Conservation (phyloP, 768 basidiomycete genomes). For the Phylloporus sp. region DNA sequence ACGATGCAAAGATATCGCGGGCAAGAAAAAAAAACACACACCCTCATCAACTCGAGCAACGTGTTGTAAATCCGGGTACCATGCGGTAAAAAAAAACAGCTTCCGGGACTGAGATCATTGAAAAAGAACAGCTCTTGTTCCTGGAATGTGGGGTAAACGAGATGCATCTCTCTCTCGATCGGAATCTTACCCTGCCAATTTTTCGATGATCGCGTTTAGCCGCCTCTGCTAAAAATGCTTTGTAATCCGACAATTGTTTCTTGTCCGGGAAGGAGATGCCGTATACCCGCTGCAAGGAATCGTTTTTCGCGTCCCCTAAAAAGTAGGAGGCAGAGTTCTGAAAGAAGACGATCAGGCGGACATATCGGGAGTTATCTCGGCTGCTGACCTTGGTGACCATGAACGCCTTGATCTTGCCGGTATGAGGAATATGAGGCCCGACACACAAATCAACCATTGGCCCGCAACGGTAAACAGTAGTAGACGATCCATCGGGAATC, state of each 20-base stretch:
- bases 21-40: constrained; percentile 38
- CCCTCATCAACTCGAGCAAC: constrained; percentile 85
- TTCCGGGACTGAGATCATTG: constrained; percentile 93
- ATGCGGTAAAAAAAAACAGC: constrained; percentile 95
- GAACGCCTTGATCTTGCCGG: constrained; percentile 95
- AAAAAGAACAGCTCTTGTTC: constrained; percentile 99
- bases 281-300: constrained; percentile 93
- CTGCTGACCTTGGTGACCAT: constrained; percentile 85
- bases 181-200: constrained; percentile 72
- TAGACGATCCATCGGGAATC: constrained; percentile 92
- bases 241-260: constrained; percentile 92
- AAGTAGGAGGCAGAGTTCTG: constrained; percentile 98
- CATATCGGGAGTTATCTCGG: not conserved
- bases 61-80: constrained; percentile 97
- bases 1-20: constrained; percentile 1
- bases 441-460: constrained; percentile 98
- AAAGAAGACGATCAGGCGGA: constrained; percentile 1
- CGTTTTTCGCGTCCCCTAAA: constrained; percentile 89
- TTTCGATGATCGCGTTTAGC: constrained; percentile 97
- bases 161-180: not conserved
- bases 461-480: constrained; percentile 97
- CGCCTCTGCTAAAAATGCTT: constrained; percentile 92
- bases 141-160: constrained; percentile 29
- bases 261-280: constrained; percentile 99
- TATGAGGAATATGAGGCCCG: constrained; percentile 97